phyloP scores from a whole-genome alignment of 495 filamentous ascomycete genomes.

The Xylaria telfairii region DNA sequence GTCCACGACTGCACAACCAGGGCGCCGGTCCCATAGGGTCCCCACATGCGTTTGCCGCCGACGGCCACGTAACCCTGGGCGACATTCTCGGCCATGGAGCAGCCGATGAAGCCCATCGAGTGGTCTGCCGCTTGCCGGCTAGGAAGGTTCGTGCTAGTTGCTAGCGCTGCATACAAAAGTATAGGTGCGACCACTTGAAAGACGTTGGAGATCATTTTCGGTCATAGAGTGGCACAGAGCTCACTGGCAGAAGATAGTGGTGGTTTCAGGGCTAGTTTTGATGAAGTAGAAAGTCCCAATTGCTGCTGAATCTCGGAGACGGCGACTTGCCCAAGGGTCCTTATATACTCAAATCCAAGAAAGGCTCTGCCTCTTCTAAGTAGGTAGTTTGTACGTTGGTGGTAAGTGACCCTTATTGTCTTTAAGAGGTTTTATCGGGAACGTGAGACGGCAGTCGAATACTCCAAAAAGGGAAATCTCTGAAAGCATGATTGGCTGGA shows the following conservation, averaged over 20 bases:
- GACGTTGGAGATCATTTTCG: not conserved
- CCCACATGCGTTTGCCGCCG: slow-evolving; percentile 37
- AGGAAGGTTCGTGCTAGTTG: not conserved
- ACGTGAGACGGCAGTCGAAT: not conserved
- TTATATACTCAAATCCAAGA: not conserved
- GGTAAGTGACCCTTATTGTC: not conserved
- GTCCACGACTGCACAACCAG: slow-evolving; percentile 40
- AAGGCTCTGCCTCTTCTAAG: not conserved
- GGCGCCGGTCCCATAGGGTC: slow-evolving; percentile 38
- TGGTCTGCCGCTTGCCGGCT: slow-evolving; percentile 7
- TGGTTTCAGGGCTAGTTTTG: not conserved
- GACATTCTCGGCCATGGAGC: slow-evolving; percentile 44
- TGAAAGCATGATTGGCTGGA: not conserved
- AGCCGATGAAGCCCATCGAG: slow-evolving; percentile 42
- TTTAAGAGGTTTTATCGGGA: not conserved
- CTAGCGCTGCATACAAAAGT: not conserved
- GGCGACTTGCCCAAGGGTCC: too few relatives aligned
- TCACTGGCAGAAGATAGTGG: not conserved
- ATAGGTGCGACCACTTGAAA: not conserved
- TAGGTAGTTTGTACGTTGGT: not conserved
- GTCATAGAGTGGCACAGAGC: not conserved
- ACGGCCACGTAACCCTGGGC: slow-evolving; percentile 26
- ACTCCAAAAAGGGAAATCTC: not conserved
- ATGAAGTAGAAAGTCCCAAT: not conserved
- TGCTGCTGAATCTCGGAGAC: not conserved